Evolutionary conservation across 805 yeast genomes (phyloP).

Genomic region (Metschnikowia borealis): DNA sequence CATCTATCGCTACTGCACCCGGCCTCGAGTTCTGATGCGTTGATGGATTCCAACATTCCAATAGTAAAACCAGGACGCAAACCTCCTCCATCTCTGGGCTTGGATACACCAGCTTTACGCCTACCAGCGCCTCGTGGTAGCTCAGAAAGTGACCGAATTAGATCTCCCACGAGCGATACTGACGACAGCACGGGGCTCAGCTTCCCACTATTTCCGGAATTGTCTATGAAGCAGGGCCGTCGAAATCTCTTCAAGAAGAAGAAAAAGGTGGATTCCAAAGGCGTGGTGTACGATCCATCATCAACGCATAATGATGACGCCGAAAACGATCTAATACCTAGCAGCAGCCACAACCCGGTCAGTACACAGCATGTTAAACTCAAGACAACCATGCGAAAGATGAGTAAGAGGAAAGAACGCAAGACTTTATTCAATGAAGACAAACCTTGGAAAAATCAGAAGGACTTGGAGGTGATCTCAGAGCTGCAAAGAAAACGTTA

Average conservation of each 20-base stretch:
- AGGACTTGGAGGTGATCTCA: constrained; percentile 47
- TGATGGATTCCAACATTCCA: constrained; percentile 4
- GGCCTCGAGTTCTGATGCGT: constrained; percentile 10
- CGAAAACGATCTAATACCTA: constrained; percentile 5
- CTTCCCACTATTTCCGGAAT: constrained; percentile 36
- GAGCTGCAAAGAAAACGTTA: constrained; percentile 79
- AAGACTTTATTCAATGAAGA: constrained; percentile 66
- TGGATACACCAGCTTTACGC: not conserved
- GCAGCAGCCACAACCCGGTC: constrained; percentile 2
- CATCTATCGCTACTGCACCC: constrained; percentile 12
- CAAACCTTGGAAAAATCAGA: constrained; percentile 92
- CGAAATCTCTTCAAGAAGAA: constrained; percentile 10
- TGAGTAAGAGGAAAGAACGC: constrained; percentile 34
- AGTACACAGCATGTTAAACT: constrained; percentile 31
- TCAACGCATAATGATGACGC: constrained; percentile 3
- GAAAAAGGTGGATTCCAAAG: constrained; percentile 5
- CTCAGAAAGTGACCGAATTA: not conserved
- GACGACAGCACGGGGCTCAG: constrained; percentile 11
- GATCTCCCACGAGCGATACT: constrained; percentile 6
- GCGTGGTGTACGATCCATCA: constrained; percentile 11
- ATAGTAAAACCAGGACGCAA: constrained; percentile 12
- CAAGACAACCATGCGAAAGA: constrained; percentile 50
- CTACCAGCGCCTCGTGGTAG: not conserved
- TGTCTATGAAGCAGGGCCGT: constrained; percentile 15
- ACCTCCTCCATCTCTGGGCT: constrained; percentile 11